Evolutionary conservation across 1,284 basidiomycete genomes (phyloP).

Genomic region (Omphalotus olearius): DNA sequence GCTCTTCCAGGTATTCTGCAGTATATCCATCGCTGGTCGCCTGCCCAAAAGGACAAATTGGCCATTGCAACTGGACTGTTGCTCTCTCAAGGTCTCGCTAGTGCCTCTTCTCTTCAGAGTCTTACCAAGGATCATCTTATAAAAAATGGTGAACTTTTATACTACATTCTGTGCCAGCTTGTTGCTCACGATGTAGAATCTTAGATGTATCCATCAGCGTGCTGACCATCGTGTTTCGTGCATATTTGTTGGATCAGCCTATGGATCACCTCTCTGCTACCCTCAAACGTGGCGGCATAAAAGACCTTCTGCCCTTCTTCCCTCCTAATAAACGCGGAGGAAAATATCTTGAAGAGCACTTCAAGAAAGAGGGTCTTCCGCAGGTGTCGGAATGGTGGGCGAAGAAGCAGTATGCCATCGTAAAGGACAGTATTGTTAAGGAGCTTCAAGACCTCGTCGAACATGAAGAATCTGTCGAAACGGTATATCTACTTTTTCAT

Average conservation of each 20-base stretch:
- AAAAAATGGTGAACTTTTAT: slow-evolving; percentile 74
- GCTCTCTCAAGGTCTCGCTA: slow-evolving; percentile 77
- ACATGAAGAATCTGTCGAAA: slow-evolving; percentile 58
- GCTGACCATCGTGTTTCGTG: slow-evolving; percentile 76
- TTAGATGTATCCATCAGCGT: slow-evolving; percentile 75
- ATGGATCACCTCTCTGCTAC: slow-evolving; percentile 82
- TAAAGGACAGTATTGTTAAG: slow-evolving; percentile 64
- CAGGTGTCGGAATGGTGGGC: slow-evolving; percentile 89
- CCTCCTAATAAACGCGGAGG: slow-evolving; percentile 75
- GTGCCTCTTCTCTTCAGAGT: slow-evolving; percentile 72
- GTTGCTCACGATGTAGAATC: slow-evolving; percentile 3
- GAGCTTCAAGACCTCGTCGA: slow-evolving; percentile 59
- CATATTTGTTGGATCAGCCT: slow-evolving; percentile 75
- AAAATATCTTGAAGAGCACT: slow-evolving; percentile 78
- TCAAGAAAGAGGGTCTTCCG: slow-evolving; percentile 73
- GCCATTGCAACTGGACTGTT: slow-evolving; percentile 79
- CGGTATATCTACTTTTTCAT: slow-evolving; percentile 35
- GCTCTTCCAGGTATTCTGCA: slow-evolving; percentile 84
- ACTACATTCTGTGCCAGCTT: not conserved
- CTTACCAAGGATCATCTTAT: slow-evolving; percentile 92
- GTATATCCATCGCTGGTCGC: slow-evolving; percentile 83
- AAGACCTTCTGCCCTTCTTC: slow-evolving; percentile 86
- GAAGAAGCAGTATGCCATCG: slow-evolving; percentile 77
- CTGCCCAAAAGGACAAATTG: slow-evolving; percentile 77
- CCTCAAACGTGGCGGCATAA: slow-evolving; percentile 81